Conservation (phyloP, 2,329 filamentous ascomycete species). For the Leptosphaerulina australis region DNA sequence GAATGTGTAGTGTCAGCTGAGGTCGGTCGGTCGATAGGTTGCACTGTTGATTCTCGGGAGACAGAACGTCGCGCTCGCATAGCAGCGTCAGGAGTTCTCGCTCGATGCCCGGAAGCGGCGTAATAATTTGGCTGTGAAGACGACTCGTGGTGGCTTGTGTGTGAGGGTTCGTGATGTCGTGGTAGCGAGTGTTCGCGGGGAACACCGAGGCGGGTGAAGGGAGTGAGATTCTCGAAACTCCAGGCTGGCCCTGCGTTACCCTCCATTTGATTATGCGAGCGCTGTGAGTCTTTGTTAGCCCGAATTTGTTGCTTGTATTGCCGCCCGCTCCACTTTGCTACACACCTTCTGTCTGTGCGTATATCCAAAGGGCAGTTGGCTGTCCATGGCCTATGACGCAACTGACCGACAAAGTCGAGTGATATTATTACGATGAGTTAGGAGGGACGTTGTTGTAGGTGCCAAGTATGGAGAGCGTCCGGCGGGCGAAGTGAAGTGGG, state of each 20-base stretch:
- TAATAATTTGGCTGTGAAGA: conserved; percentile 7
- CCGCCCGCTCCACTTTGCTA: conserved; percentile 18
- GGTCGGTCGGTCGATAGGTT: conserved; percentile 2
- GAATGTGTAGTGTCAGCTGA: conserved; percentile 17
- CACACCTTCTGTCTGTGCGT: conserved; percentile 46
- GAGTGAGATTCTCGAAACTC: conserved; percentile 21
- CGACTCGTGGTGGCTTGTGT: conserved; percentile 9
- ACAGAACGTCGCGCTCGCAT: not conserved
- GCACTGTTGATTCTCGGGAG: conserved; percentile 1
- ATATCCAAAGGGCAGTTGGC: conserved; percentile 38
- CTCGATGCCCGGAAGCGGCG: conserved; percentile 7
- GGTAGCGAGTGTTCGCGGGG: conserved; percentile 12
- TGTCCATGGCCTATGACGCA: conserved; percentile 37
- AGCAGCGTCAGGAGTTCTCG: conserved; percentile 13
- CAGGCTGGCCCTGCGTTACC: conserved; percentile 37
- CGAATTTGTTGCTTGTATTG: conserved; percentile 20
- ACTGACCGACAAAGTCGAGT: not conserved
- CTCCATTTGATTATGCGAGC: conserved; percentile 45
- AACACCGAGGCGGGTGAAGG: conserved; percentile 15
- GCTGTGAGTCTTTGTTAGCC: conserved; percentile 29
- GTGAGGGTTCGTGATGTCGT: conserved; percentile 12
- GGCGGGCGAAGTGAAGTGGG: conserved; percentile 6
- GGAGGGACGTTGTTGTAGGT: conserved; percentile 4
- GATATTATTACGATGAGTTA: not conserved
- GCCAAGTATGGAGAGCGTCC: not conserved